A percentile compares a stretch with the other conserved stretches of the same genome.
Evolutionary conservation across 257 asterid genomes (phyloP).

Genomic region (Nicotiana obtusifolia): DNA sequence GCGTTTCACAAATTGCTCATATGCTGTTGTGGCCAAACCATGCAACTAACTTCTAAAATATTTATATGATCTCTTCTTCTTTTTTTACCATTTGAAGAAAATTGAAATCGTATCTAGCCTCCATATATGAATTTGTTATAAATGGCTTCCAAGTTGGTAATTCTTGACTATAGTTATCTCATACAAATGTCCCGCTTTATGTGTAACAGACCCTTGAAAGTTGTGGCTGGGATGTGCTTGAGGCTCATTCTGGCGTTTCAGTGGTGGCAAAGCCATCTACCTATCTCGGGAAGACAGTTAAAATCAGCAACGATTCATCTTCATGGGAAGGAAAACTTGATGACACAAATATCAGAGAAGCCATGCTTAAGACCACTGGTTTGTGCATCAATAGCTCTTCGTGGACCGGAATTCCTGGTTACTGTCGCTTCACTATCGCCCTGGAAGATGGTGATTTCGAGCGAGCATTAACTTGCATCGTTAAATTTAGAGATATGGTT

Average conservation of each 20-base stretch:
- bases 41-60: neutral
- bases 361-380: conserved; percentile 64
- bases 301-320: conserved; percentile 24
- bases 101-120: neutral
- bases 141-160: neutral
- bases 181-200: conserved; percentile 8
- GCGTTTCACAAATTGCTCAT: neutral
- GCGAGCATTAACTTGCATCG: conserved; percentile 73
- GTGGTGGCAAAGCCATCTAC: conserved; percentile 74
- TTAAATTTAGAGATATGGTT: conserved; percentile 48
- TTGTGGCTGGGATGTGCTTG: conserved; percentile 87
- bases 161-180: neutral
- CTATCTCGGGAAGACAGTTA: conserved; percentile 60
- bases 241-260: conserved; percentile 74
- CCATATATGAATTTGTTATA: neutral
- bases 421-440: conserved; percentile 83
- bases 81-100: neutral
- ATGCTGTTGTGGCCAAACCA: neutral
- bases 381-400: conserved; percentile 83
- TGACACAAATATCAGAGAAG: conserved; percentile 80
- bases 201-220: conserved; percentile 53
- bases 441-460: conserved; percentile 67
- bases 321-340: conserved; percentile 48
- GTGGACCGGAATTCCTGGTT: conserved; percentile 92
- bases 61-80: neutral